Percentiles rank a stretch among this genome's conserved stretches.
Conservation (phyloP, 2,329 filamentous ascomycete species). For the Aspergillus ibericus region DNA sequence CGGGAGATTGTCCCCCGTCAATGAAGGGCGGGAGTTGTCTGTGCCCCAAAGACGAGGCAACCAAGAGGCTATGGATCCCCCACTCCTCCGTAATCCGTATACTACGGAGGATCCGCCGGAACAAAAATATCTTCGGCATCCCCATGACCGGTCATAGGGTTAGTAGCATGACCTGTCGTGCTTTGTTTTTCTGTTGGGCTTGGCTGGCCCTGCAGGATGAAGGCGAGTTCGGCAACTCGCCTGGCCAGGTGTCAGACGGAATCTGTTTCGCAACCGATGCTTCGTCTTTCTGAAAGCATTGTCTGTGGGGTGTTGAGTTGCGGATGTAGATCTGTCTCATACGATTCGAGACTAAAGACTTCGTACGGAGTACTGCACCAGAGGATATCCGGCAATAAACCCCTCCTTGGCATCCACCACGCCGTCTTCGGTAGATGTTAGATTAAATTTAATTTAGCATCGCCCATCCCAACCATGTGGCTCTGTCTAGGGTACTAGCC, state of each 20-base stretch:
- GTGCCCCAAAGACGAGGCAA: background rate
- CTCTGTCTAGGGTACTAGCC: background rate
- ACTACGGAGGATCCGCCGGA: background rate
- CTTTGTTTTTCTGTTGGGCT: background rate
- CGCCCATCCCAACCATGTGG: constrained; percentile 2
- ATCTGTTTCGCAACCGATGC: background rate
- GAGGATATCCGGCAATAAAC: background rate
- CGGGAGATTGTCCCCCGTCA: too few species aligned
- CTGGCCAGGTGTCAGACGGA: background rate
- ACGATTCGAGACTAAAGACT: background rate
- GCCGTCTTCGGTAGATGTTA: background rate
- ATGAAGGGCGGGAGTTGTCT: too few species aligned
- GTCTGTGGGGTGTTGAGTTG: background rate
- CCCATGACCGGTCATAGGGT: background rate
- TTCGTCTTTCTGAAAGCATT: background rate
- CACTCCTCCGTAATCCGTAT: background rate
- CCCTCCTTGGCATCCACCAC: background rate
- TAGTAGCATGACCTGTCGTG: background rate
- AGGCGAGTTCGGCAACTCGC: background rate
- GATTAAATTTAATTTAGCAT: constrained; percentile 6
- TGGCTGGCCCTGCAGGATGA: constrained; percentile 1
- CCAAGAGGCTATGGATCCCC: background rate
- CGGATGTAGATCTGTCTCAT: background rate
- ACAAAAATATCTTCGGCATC: background rate
- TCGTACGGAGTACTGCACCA: too few species aligned